phyloP scores from a whole-genome alignment of 169 alveolate species.

The Amoebophrya sp. region DNA sequence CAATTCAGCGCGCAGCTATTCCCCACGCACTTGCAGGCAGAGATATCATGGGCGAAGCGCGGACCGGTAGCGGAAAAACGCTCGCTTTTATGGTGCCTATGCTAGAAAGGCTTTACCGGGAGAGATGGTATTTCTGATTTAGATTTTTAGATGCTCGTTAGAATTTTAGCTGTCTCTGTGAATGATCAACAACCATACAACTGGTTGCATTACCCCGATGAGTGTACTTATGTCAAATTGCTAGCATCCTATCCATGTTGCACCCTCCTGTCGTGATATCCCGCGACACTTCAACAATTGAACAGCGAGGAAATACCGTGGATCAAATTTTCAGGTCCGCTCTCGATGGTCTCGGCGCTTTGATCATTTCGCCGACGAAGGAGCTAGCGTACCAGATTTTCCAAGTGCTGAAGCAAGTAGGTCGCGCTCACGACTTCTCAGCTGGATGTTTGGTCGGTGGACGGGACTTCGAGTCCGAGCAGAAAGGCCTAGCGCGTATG shows the following conservation, averaged over 20 bases:
- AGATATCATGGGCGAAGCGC: conserved; percentile 56
- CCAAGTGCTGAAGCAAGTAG: conserved; percentile 71
- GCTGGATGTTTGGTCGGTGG: conserved; percentile 90
- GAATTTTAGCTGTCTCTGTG: too few species aligned
- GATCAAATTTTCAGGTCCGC: background rate
- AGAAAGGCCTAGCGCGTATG: conserved; percentile 63
- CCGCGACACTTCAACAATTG: too few species aligned
- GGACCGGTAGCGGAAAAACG: conserved; percentile 91
- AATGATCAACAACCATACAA: too few species aligned
- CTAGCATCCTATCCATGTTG: too few species aligned
- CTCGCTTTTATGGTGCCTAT: conserved; percentile 79
- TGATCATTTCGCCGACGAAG: conserved; percentile 82
- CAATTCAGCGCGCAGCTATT: conserved; percentile 71
- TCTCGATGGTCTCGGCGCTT: conserved; percentile 71
- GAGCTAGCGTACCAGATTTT: conserved; percentile 85
- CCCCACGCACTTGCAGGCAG: conserved; percentile 84
- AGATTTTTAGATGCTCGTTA: background rate
- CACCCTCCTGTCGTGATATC: too few species aligned
- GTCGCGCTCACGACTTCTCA: conserved; percentile 67
- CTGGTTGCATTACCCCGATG: too few species aligned
- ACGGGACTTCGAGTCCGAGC: conserved; percentile 70
- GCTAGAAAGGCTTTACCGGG: conserved; percentile 72
- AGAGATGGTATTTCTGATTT: conserved; percentile 57
- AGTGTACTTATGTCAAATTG: too few species aligned
- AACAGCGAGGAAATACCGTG: too few species aligned